Percentiles rank a stretch among this genome's conserved stretches.
Evolutionary conservation across 768 basidiomycete species (phyloP).

Genomic region (Xerocomellus amylosporus): DNA sequence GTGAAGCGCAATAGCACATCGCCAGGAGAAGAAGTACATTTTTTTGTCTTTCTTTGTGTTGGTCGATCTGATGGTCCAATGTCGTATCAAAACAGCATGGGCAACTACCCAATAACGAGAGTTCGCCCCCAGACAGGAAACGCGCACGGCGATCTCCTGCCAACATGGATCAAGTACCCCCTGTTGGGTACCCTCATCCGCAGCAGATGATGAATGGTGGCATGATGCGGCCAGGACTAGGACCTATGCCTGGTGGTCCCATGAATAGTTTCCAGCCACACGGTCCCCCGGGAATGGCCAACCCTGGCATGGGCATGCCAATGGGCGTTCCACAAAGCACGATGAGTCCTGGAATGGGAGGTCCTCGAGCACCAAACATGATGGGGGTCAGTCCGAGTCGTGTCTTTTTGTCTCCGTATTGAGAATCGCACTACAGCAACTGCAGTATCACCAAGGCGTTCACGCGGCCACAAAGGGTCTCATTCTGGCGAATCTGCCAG

Average conservation of each 20-base stretch:
- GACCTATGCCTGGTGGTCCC: constrained; percentile 31
- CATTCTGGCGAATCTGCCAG: constrained; percentile 28
- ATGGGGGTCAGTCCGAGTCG: constrained; percentile 26
- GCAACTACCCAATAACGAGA: constrained; percentile 45
- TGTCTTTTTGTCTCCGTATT: neutral
- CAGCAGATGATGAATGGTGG: constrained; percentile 40
- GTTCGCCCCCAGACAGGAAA: constrained; percentile 58
- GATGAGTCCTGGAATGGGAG: constrained; percentile 41
- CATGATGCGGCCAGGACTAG: constrained; percentile 38
- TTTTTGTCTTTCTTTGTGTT: neutral
- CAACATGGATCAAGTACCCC: constrained; percentile 41
- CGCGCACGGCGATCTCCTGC: constrained; percentile 49
- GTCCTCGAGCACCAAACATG: constrained; percentile 26
- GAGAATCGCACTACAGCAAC: constrained; percentile 16
- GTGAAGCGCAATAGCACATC: constrained; percentile 60
- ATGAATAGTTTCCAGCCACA: constrained; percentile 36
- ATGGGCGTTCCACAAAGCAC: constrained; percentile 34
- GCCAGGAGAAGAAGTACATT: constrained; percentile 56
- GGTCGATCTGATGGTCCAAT: constrained; percentile 1
- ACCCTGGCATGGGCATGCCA: constrained; percentile 32
- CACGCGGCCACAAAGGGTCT: constrained; percentile 35
- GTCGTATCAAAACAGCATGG: constrained; percentile 39
- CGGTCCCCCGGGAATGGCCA: constrained; percentile 30
- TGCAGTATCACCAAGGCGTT: constrained; percentile 40
- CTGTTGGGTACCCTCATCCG: constrained; percentile 35